Evolutionary conservation across 768 basidiomycete genomes (phyloP).

Genomic region (Tephrocybe sp.): DNA sequence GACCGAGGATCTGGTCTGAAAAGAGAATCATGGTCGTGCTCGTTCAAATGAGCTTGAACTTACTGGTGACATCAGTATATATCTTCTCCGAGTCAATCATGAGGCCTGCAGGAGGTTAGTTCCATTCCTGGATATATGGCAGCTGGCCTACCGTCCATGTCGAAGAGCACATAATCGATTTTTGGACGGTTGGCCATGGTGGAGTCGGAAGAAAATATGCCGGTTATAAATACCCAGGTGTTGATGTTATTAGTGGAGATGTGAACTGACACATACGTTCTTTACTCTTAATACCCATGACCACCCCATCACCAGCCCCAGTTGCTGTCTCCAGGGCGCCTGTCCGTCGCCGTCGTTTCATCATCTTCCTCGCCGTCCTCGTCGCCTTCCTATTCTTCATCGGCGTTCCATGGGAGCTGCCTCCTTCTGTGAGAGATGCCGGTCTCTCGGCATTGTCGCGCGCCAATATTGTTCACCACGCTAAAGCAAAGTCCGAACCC

Average conservation of each 20-base stretch:
- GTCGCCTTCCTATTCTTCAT: conserved; percentile 38
- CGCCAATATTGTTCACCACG: conserved; percentile 37
- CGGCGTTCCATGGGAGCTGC: conserved; percentile 43
- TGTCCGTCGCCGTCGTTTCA: conserved; percentile 47
- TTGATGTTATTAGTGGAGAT: neutral
- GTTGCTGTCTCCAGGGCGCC: conserved; percentile 16
- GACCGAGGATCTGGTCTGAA: conserved; percentile 68
- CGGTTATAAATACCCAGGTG: neutral
- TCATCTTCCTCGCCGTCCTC: conserved; percentile 38
- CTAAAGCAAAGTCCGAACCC: conserved; percentile 27
- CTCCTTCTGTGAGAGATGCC: conserved; percentile 33
- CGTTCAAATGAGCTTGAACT: conserved; percentile 21
- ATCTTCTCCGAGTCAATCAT: conserved; percentile 78
- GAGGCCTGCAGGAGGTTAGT: conserved; percentile 41
- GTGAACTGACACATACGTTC: neutral
- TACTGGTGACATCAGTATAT: conserved; percentile 80
- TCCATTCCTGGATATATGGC: neutral
- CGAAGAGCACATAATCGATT: conserved; percentile 68
- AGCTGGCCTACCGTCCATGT: conserved; percentile 74
- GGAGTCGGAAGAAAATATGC: neutral
- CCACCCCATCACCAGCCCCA: conserved; percentile 14
- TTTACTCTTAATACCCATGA: conserved; percentile 16
- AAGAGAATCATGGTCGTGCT: neutral
- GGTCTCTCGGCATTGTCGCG: conserved; percentile 34
- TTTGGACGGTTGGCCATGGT: conserved; percentile 19